These are phyloP conservation scores for Misopates orontium DNA, from an alignment of 257 asterid species.

Conservation along the genomic window DNA sequence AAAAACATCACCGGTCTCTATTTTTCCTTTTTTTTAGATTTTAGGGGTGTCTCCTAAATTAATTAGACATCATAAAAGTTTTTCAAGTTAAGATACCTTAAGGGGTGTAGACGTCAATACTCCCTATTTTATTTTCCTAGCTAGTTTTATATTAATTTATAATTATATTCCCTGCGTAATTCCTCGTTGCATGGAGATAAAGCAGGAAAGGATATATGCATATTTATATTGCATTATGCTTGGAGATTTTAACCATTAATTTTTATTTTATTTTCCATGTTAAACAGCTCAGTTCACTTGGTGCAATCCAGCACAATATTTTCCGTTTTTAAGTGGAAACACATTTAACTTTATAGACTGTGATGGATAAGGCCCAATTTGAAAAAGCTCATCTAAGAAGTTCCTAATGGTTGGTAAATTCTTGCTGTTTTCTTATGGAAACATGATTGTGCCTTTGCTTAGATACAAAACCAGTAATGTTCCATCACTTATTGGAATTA, in stretches of 20 bases:
- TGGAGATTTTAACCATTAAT: background rate
- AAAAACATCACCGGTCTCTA: too few species aligned
- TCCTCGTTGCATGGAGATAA: too few species aligned
- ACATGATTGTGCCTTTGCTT: slow-evolving; percentile 23
- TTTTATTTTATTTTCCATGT: background rate
- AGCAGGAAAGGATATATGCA: too few species aligned
- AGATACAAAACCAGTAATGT: background rate
- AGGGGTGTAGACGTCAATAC: too few species aligned
- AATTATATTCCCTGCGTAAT: too few species aligned
- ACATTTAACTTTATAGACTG: background rate
- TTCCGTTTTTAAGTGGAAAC: background rate
- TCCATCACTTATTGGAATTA: slow-evolving; percentile 9
- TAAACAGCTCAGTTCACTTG: background rate
- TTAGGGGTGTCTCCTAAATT: too few species aligned
- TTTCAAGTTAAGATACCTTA: too few species aligned
- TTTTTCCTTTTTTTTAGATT: too few species aligned
- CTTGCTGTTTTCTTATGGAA: slow-evolving; percentile 19
- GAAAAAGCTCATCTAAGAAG: slow-evolving; percentile 1
- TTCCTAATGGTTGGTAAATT: slow-evolving; percentile 23
- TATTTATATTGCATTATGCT: background rate
- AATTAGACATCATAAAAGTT: too few species aligned
- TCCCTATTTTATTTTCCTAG: too few species aligned
- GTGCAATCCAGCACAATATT: background rate
- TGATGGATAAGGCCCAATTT: slow-evolving; percentile 17
- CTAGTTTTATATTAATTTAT: too few species aligned